A percentile compares a stretch with the other conserved stretches of the same genome.
Conservation (phyloP, 352 stramenopile genomes). For the Globisporangium orthogonon region DNA sequence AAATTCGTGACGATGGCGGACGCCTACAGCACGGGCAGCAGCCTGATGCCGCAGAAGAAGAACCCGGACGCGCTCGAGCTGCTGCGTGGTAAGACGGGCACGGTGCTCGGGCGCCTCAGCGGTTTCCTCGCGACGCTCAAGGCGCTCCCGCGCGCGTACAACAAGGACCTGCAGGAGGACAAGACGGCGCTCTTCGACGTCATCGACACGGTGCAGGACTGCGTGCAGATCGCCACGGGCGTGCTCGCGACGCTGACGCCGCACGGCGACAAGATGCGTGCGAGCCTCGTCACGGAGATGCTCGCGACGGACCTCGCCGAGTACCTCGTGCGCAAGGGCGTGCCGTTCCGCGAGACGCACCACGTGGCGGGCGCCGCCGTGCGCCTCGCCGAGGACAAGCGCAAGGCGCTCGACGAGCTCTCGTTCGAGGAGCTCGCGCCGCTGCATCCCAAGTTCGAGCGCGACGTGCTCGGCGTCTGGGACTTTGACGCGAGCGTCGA, state of each 20-base stretch:
- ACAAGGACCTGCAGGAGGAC: slow-evolving; percentile 99
- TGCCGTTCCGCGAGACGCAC: slow-evolving; percentile 99
- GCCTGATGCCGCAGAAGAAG: slow-evolving; percentile 99
- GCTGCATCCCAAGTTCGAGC: slow-evolving; percentile 87
- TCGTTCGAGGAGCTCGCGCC: slow-evolving; percentile 87
- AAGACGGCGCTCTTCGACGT: slow-evolving; percentile 97
- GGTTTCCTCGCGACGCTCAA: slow-evolving; percentile 97
- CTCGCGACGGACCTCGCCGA: slow-evolving; percentile 98
- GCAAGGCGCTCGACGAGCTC: slow-evolving; percentile 78
- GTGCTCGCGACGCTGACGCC: slow-evolving; percentile 96
- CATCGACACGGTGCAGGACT: slow-evolving; percentile 96
- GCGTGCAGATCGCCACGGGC: slow-evolving; percentile 94
- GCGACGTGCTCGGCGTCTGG: slow-evolving; percentile 88
- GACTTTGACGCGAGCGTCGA: slow-evolving; percentile 89
- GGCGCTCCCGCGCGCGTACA: slow-evolving; percentile 95
- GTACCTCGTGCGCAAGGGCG: slow-evolving; percentile 97
- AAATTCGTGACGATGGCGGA: slow-evolving; percentile 96
- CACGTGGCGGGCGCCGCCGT: slow-evolving; percentile 95
- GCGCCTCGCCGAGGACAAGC: slow-evolving; percentile 88
- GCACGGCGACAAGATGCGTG: slow-evolving; percentile 91
- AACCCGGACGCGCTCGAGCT: slow-evolving; percentile 99
- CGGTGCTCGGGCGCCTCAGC: slow-evolving; percentile 92
- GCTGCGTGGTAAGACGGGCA: slow-evolving; percentile 95
- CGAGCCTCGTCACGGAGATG: slow-evolving; percentile 98
- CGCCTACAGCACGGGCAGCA: slow-evolving; percentile 97